Conservation (phyloP, 2,329 filamentous ascomycete genomes). For the Incumbomyces delicatus region DNA sequence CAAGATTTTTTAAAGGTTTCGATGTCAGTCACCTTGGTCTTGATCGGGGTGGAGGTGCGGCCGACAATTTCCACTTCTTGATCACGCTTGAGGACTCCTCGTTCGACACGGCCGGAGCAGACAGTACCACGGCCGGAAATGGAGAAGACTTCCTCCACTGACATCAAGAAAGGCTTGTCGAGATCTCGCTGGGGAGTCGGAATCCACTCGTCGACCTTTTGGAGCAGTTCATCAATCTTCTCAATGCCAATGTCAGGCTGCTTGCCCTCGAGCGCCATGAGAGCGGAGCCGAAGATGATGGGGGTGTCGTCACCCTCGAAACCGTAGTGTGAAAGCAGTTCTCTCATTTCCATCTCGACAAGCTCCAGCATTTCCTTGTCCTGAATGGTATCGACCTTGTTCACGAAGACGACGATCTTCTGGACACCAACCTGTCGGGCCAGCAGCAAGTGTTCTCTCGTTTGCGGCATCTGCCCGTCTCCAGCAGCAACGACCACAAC, state of each 20-base stretch:
- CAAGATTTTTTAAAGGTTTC: conserved; percentile 99
- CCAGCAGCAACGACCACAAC: conserved; percentile 98
- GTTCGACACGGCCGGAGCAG: conserved; percentile 93
- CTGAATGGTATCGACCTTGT: conserved; percentile 96
- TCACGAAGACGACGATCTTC: conserved; percentile 97
- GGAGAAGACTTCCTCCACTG: conserved; percentile 86
- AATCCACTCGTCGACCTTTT: conserved; percentile 90
- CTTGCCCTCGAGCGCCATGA: conserved; percentile 84
- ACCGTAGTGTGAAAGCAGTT: conserved; percentile 82
- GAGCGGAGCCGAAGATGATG: conserved; percentile 91
- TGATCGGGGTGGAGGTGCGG: conserved; percentile 71
- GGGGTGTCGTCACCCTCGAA: conserved; percentile 98
- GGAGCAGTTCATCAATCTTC: conserved; percentile 86
- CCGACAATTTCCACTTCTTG: conserved; percentile 90
- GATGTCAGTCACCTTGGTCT: conserved; percentile 99
- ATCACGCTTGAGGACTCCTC: conserved; percentile 87
- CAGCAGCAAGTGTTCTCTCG: conserved; percentile 92
- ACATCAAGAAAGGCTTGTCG: conserved; percentile 99
- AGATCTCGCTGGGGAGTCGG: conserved; percentile 87
- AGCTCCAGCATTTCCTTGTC: conserved; percentile 99
- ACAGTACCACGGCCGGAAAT: conserved; percentile 93
- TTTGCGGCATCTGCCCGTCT: conserved; percentile 99
- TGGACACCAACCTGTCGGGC: conserved; percentile 97
- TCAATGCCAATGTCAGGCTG: conserved; percentile 73
- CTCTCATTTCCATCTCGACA: conserved; percentile 99